Evolutionary conservation across 2,329 filamentous ascomycete species (phyloP).

Genomic region (Thermoascus crustaceus): DNA sequence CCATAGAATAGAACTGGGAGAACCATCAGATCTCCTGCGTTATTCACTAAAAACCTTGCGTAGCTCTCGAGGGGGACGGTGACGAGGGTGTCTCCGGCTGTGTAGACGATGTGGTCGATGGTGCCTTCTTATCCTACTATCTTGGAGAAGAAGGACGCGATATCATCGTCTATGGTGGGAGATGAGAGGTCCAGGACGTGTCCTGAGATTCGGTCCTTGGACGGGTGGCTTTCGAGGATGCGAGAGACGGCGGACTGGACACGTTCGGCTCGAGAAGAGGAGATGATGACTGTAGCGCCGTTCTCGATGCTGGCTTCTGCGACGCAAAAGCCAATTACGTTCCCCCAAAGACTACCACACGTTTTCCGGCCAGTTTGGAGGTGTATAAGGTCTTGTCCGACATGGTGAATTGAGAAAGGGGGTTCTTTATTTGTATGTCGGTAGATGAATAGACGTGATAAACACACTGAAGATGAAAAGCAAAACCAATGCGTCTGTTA

Average conservation of each 20-base stretch:
- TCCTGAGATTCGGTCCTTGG: background rate
- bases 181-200: background rate
- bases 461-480: too few relatives aligned
- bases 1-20: too few relatives aligned
- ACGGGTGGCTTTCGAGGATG: background rate
- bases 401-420: too few relatives aligned
- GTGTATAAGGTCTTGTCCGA: background rate
- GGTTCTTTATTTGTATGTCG: too few relatives aligned
- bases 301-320: constrained; percentile 16
- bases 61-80: background rate
- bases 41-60: background rate
- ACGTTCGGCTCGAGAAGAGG: background rate
- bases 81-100: background rate
- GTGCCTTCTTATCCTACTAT: too few relatives aligned
- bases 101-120: constrained; percentile 1
- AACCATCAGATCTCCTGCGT: too few relatives aligned
- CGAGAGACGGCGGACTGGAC: background rate
- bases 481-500: too few relatives aligned
- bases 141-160: background rate
- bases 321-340: constrained; percentile 8
- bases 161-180: background rate
- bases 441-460: too few relatives aligned
- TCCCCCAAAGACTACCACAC: background rate
- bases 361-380: background rate
- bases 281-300: background rate